Evolutionary conservation across 805 yeast species (phyloP).

Genomic region (Kazachstania psychrophila): DNA sequence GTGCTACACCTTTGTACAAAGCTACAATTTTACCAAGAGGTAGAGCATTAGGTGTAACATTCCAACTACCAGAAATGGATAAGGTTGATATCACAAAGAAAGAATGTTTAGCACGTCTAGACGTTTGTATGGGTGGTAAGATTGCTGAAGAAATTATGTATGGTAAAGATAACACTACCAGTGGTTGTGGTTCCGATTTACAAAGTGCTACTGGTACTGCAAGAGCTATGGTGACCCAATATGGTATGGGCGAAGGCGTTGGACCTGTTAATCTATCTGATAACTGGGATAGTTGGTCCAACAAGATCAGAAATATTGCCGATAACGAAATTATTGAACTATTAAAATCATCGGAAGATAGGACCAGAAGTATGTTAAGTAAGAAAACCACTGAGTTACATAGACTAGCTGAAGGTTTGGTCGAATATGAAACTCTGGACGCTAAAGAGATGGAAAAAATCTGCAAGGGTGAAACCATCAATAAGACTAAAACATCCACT

Average conservation of each 20-base stretch:
- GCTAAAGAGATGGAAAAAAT: constrained; percentile 84
- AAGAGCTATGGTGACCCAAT: constrained; percentile 91
- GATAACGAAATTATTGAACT: constrained; percentile 82
- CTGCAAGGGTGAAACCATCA: constrained; percentile 68
- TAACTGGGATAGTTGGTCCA: constrained; percentile 93
- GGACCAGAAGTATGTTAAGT: constrained; percentile 61
- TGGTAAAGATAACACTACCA: constrained; percentile 86
- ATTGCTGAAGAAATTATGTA: constrained; percentile 90
- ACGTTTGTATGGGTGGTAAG: constrained; percentile 99
- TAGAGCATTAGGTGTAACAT: constrained; percentile 90
- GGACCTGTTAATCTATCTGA: constrained; percentile 90
- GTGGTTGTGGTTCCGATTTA: constrained; percentile 91
- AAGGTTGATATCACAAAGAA: constrained; percentile 84
- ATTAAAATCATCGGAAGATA: constrained; percentile 63
- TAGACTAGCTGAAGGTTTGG: constrained; percentile 82
- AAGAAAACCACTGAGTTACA: constrained; percentile 62
- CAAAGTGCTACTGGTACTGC: constrained; percentile 87
- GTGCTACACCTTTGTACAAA: constrained; percentile 91
- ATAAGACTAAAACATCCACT: constrained; percentile 57
- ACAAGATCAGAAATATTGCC: constrained; percentile 76
- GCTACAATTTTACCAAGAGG: constrained; percentile 97
- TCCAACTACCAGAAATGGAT: constrained; percentile 97
- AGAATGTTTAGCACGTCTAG: constrained; percentile 85
- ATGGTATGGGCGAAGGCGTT: constrained; percentile 89
- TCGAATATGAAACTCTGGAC: constrained; percentile 91